Conservation (phyloP, 768 basidiomycete species). For the Leucogyrophana mollusca region DNA sequence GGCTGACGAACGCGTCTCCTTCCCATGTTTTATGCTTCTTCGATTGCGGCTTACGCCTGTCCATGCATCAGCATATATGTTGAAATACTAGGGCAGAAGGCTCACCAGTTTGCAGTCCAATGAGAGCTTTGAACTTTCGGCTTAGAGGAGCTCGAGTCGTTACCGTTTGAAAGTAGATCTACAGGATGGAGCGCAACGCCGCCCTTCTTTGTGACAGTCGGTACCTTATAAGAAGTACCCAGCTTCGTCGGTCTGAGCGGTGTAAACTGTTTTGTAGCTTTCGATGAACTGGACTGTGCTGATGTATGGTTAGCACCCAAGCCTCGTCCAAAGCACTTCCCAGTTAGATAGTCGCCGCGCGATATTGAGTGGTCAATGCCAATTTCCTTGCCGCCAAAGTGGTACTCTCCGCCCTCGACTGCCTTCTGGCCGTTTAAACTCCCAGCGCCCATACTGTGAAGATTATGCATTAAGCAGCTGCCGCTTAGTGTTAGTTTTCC, state of each 20-base stretch:
- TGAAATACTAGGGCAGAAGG: conserved; percentile 5
- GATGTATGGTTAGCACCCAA: conserved; percentile 12
- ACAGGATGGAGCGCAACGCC: conserved; percentile 42
- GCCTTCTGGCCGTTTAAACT: conserved; percentile 40
- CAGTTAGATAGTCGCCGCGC: conserved; percentile 57
- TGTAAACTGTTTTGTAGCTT: conserved; percentile 26
- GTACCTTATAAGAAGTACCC: conserved; percentile 18
- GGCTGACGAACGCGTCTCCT: conserved; percentile 66
- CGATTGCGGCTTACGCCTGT: conserved; percentile 67
- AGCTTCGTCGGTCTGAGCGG: conserved; percentile 29
- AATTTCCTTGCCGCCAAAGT: conserved; percentile 56
- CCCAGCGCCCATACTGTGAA: conserved; percentile 51
- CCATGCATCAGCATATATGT: conserved; percentile 3
- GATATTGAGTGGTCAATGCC: conserved; percentile 62
- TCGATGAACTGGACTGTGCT: conserved; percentile 25
- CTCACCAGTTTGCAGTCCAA: conserved; percentile 74
- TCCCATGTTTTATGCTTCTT: conserved; percentile 90
- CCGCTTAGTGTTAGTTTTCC: neutral
- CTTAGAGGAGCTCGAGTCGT: conserved; percentile 6
- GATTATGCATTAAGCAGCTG: neutral
- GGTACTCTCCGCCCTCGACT: conserved; percentile 36
- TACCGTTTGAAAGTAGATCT: conserved; percentile 26
- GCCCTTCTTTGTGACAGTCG: conserved; percentile 21
- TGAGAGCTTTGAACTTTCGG: conserved; percentile 29
- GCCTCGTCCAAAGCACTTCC: conserved; percentile 57